A percentile compares a stretch with the other conserved stretches of the same genome.
Conservation (phyloP, 169 alveolate species). For the Plasmodium reichenowi region DNA sequence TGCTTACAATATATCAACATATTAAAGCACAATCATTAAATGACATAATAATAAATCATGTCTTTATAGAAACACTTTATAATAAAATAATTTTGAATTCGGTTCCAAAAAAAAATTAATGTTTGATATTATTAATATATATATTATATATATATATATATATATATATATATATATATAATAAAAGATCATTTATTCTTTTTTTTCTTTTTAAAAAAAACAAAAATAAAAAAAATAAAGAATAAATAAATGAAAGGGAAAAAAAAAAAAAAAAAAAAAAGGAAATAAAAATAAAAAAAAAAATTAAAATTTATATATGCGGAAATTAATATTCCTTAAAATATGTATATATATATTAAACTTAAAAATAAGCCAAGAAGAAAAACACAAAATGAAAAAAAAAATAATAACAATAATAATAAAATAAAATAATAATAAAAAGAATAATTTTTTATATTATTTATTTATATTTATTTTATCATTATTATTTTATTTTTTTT, state of each 20-base stretch:
- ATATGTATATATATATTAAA: neutral
- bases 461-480: no score
- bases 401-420: no score
- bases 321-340: slow-evolving; percentile 2
- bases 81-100: slow-evolving; percentile 54
- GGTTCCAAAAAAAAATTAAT: slow-evolving; percentile 18
- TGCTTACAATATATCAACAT: slow-evolving; percentile 38
- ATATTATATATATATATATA: no score
- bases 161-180: no score
- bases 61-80: slow-evolving; percentile 45
- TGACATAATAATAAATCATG: slow-evolving; percentile 32
- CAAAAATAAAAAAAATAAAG: neutral
- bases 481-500: no score
- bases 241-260: neutral
- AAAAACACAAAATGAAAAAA: no score
- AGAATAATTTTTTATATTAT: no score
- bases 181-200: no score
- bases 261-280: no score
- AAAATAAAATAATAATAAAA: no score
- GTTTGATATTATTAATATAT: slow-evolving; percentile 14
- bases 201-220: neutral
- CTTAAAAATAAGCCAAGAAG: no score
- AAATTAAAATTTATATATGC: neutral
- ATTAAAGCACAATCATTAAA: slow-evolving; percentile 24
- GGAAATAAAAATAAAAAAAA: no score